phyloP scores from a whole-genome alignment of 176 grass and related monocot species.

The Avena insularis region DNA sequence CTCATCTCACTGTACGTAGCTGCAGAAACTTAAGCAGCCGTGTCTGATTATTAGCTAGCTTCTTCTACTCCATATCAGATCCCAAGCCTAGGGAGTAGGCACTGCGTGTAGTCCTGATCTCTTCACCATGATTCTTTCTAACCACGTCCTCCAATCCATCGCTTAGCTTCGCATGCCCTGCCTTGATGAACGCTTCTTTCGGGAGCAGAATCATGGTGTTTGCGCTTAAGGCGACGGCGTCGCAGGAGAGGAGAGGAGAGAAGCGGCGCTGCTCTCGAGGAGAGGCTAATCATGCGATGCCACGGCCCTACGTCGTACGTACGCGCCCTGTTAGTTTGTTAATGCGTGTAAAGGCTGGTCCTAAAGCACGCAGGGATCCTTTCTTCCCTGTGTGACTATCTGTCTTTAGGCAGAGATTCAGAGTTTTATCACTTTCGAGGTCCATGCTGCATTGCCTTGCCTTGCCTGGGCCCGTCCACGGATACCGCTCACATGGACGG shows the following conservation, averaged over 20 bases:
- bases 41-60: slow-evolving; percentile 12
- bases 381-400: neutral
- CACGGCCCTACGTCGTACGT: slow-evolving; percentile 1
- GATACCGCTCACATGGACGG: slow-evolving; percentile 27
- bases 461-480: slow-evolving; percentile 12
- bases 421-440: neutral
- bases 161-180: neutral
- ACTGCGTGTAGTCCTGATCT: neutral
- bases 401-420: neutral
- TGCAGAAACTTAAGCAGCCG: slow-evolving; percentile 33
- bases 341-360: slow-evolving; percentile 18
- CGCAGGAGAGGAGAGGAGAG: neutral
- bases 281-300: slow-evolving; percentile 38
- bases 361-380: slow-evolving; percentile 18
- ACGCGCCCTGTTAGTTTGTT: neutral
- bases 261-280: slow-evolving; percentile 42
- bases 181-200: slow-evolving; percentile 33
- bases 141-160: too few relatives aligned
- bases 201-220: slow-evolving; percentile 54
- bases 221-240: neutral
- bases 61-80: slow-evolving; percentile 7
- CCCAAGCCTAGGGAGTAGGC: neutral
- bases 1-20: neutral
- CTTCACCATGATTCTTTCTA: too few relatives aligned
- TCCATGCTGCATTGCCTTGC: neutral